Conservation (phyloP, 78 protist species). For the Mastigamoeba balamuthi region DNA sequence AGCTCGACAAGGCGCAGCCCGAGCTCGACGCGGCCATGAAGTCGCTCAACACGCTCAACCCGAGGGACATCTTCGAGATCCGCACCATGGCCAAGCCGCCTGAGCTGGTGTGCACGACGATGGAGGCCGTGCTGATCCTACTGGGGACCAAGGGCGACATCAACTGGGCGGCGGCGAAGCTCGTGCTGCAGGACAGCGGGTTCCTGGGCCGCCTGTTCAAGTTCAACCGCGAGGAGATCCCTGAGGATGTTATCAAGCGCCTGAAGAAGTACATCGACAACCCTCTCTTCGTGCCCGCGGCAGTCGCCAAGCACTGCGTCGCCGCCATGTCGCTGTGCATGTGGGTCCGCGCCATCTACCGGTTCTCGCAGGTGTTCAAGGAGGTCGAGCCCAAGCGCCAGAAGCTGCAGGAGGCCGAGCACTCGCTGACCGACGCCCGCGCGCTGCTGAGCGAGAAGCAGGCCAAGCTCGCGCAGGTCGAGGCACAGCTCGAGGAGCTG, state of each 20-base stretch:
- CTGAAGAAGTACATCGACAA: slow-evolving; percentile 23
- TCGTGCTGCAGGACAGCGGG: slow-evolving; percentile 8
- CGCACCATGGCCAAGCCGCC: slow-evolving; percentile 32
- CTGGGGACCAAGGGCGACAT: not conserved
- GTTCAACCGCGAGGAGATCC: slow-evolving; percentile 62
- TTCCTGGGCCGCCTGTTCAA: slow-evolving; percentile 27
- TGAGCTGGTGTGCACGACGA: slow-evolving; percentile 22
- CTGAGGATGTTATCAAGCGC: slow-evolving; percentile 10
- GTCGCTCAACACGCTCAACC: slow-evolving; percentile 16
- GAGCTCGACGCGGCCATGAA: slow-evolving; percentile 29
- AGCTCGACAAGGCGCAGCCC: slow-evolving; percentile 51
- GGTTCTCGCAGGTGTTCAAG: slow-evolving; percentile 28
- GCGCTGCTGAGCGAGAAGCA: not conserved
- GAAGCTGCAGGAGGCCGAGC: slow-evolving; percentile 22
- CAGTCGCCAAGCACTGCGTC: slow-evolving; percentile 25
- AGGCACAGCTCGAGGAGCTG: slow-evolving; percentile 7
- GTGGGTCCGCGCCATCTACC: slow-evolving; percentile 61
- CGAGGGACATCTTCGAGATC: slow-evolving; percentile 22
- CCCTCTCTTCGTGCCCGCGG: slow-evolving; percentile 33
- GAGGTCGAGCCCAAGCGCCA: slow-evolving; percentile 49
- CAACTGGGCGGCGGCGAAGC: slow-evolving; percentile 3
- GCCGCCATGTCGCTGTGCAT: slow-evolving; percentile 41
- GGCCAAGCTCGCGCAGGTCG: not conserved
- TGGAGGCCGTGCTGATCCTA: slow-evolving; percentile 57
- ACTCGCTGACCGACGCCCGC: not conserved